Conservation (phyloP, 306 rosid species). For the Parietaria judaica region DNA sequence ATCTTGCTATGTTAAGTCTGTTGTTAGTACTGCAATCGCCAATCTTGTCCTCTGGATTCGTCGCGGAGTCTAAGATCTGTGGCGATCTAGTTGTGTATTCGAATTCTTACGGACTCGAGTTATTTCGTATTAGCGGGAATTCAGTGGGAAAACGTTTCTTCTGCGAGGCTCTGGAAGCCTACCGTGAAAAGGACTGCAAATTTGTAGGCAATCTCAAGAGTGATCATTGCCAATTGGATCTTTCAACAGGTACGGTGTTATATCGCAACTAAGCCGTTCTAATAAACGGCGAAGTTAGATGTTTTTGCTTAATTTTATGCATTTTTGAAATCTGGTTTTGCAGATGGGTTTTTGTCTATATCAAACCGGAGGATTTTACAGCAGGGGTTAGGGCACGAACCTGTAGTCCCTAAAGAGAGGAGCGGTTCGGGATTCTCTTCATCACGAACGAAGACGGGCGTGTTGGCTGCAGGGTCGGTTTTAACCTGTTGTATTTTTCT, state of each 20-base stretch:
- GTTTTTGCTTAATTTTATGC: background rate
- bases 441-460: conserved; percentile 20
- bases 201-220: conserved; percentile 36
- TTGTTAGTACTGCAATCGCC: conserved; percentile 40
- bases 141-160: conserved; percentile 38
- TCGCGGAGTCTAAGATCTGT: conserved; percentile 39
- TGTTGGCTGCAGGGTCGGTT: conserved; percentile 51
- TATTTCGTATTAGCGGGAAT: conserved; percentile 51
- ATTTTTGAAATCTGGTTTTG: conserved; percentile 22
- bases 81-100: conserved; percentile 43
- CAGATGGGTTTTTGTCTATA: conserved; percentile 38
- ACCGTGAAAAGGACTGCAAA: conserved; percentile 51
- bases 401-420: conserved; percentile 11
- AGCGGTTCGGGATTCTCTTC: conserved; percentile 19
- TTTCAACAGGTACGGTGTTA: conserved; percentile 40
- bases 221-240: conserved; percentile 32
- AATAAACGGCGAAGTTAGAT: background rate
- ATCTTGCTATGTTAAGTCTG: conserved; percentile 25
- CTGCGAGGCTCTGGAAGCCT: conserved; percentile 46
- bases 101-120: conserved; percentile 37
- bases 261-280: conserved; percentile 2
- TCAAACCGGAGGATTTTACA: conserved; percentile 59
- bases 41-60: conserved; percentile 37
- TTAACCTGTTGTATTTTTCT: conserved; percentile 57
- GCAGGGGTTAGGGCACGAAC: conserved; percentile 23